Conservation (phyloP, 1,139 yeast genomes). For the Scheffersomyces cryptocercus region DNA sequence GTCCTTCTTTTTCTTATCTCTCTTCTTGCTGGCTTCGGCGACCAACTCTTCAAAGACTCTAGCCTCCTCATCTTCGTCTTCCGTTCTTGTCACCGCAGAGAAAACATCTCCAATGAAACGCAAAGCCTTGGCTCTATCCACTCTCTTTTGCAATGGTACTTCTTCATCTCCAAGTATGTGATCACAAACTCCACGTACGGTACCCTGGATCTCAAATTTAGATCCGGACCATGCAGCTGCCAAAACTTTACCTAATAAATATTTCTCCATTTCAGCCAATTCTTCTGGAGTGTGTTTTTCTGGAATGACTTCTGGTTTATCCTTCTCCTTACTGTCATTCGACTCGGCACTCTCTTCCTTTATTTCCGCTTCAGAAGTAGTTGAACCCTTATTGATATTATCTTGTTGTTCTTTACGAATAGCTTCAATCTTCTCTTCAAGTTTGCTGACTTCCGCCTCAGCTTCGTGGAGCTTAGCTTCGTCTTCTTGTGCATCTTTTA, state of each 20-base stretch:
- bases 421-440: slow-evolving; percentile 23
- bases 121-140: slow-evolving; percentile 81
- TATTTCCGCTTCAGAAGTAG: background rate
- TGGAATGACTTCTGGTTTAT: slow-evolving; percentile 27
- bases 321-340: slow-evolving; percentile 9
- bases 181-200: slow-evolving; percentile 85
- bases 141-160: slow-evolving; percentile 54
- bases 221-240: slow-evolving; percentile 98
- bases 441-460: slow-evolving; percentile 31
- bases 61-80: slow-evolving; percentile 89
- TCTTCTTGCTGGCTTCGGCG: slow-evolving; percentile 86
- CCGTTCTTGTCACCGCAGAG: slow-evolving; percentile 64
- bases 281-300: slow-evolving; percentile 75
- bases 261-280: slow-evolving; percentile 81
- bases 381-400: slow-evolving; percentile 4
- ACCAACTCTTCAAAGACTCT: slow-evolving; percentile 87
- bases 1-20: slow-evolving; percentile 48
- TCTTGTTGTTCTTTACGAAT: slow-evolving; percentile 15
- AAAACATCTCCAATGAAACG: slow-evolving; percentile 75
- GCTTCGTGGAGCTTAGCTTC: slow-evolving; percentile 25
- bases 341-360: slow-evolving; percentile 10
- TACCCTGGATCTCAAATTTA: slow-evolving; percentile 84
- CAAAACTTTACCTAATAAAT: slow-evolving; percentile 83
- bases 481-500: slow-evolving; percentile 37
- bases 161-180: slow-evolving; percentile 64